Evolutionary conservation across 129 eudicot species (phyloP).

Genomic region (Tanacetum coccineum): DNA sequence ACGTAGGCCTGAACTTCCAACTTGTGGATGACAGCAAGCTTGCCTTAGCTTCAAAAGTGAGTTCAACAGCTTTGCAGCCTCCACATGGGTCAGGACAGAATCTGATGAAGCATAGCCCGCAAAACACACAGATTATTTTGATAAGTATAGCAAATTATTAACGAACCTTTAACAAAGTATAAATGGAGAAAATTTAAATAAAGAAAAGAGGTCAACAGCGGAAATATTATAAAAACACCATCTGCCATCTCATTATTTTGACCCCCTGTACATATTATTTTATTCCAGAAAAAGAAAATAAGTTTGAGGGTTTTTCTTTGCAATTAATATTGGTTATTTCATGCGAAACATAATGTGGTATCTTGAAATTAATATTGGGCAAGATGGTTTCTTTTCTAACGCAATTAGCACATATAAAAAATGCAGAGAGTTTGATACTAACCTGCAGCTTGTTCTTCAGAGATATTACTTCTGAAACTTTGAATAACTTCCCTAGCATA

Average conservation of each 20-base stretch:
- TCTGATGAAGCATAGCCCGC: constrained; percentile 55
- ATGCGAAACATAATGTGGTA: constrained; percentile 9
- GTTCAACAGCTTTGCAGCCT: constrained; percentile 85
- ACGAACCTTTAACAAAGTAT: constrained; percentile 10
- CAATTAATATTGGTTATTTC: too few species aligned
- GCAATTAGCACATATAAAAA: constrained; percentile 2
- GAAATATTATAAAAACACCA: too few species aligned
- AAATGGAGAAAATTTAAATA: background rate
- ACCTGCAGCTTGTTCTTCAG: constrained; percentile 52
- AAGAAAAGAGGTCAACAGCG: background rate
- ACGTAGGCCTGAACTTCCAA: constrained; percentile 92
- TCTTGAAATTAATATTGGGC: background rate
- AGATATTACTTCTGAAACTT: constrained; percentile 47
- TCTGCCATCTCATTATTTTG: too few species aligned
- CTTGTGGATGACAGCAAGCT: constrained; percentile 99
- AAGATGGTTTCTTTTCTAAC: background rate
- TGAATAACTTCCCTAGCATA: constrained; percentile 74
- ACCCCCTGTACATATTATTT: too few species aligned
- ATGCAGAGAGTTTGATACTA: constrained; percentile 9
- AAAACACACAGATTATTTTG: constrained; percentile 7
- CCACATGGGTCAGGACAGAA: constrained; percentile 57
- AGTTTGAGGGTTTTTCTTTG: background rate
- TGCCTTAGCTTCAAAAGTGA: constrained; percentile 94
- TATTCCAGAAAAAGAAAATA: too few species aligned
- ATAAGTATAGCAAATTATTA: constrained; percentile 12